Percentiles rank a stretch among this genome's conserved stretches.
Evolutionary conservation across 352 stramenopile species (phyloP).

Genomic region (Phytophthora pluvialis): DNA sequence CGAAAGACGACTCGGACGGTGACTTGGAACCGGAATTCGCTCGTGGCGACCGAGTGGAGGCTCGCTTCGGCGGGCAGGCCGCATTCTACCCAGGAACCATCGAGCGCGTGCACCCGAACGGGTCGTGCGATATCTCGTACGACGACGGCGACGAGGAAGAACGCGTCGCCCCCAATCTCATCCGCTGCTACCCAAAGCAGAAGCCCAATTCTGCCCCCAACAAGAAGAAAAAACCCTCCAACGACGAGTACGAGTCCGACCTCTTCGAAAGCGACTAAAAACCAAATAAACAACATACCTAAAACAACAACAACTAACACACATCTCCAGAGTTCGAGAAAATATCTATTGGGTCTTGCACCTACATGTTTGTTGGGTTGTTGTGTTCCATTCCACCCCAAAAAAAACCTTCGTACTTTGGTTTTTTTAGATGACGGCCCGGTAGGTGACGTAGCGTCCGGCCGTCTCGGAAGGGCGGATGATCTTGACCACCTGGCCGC

Average conservation of each 20-base stretch:
- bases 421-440: slow-evolving; percentile 95
- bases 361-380: not conserved
- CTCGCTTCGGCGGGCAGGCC: slow-evolving; percentile 60
- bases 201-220: not conserved
- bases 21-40: slow-evolving; percentile 60
- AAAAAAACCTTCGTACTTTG: not conserved
- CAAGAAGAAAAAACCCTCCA: slow-evolving; percentile 15
- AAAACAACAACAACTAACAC: not conserved
- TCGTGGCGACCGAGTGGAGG: slow-evolving; percentile 65
- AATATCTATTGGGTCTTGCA: slow-evolving; percentile 17
- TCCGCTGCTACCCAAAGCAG: slow-evolving; percentile 34
- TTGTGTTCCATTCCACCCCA: not conserved
- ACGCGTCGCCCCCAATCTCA: slow-evolving; percentile 51
- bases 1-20: slow-evolving; percentile 31
- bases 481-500: slow-evolving; percentile 99
- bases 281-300: not conserved
- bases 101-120: slow-evolving; percentile 55
- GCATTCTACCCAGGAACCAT: slow-evolving; percentile 62
- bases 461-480: slow-evolving; percentile 99
- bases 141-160: slow-evolving; percentile 77
- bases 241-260: slow-evolving; percentile 60
- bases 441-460: slow-evolving; percentile 99
- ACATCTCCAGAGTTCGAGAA: slow-evolving; percentile 1
- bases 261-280: slow-evolving; percentile 64
- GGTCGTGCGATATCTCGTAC: slow-evolving; percentile 68